phyloP scores from a whole-genome alignment of 441 rosid genomes.

The Euphorbia schlechtendalii region DNA sequence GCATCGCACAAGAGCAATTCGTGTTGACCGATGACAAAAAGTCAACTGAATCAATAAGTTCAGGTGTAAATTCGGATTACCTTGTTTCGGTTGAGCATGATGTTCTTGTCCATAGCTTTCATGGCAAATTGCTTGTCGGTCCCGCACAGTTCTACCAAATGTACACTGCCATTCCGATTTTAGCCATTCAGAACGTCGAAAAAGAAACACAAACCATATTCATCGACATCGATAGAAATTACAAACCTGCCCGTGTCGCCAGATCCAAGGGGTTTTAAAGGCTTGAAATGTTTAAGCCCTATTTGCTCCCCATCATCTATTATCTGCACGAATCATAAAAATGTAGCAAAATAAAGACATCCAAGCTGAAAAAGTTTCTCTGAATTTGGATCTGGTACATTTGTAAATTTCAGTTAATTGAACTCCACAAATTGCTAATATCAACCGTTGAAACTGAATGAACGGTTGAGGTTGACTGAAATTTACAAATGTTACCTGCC shows the following conservation, averaged over 20 bases:
- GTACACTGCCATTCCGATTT: conserved; percentile 45
- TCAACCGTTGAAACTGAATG: too few relatives aligned
- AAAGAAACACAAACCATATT: neutral
- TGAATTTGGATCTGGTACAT: too few relatives aligned
- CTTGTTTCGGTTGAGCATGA: conserved; percentile 94
- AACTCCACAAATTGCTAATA: too few relatives aligned
- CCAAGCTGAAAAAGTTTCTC: too few relatives aligned
- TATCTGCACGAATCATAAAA: conserved; percentile 29
- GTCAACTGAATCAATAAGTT: neutral
- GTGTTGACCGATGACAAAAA: neutral
- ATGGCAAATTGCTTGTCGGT: conserved; percentile 68
- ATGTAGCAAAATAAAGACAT: neutral
- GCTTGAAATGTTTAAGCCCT: conserved; percentile 77
- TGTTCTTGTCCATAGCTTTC: conserved; percentile 93
- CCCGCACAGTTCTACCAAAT: conserved; percentile 84
- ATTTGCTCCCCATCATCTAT: conserved; percentile 65
- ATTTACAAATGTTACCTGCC: too few relatives aligned
- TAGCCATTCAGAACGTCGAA: neutral
- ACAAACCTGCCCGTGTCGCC: conserved; percentile 98
- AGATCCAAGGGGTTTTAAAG: conserved; percentile 83
- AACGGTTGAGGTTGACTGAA: too few relatives aligned
- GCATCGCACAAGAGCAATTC: conserved; percentile 13
- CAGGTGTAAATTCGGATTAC: conserved; percentile 26
- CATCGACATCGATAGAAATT: neutral
- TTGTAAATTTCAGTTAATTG: too few relatives aligned